phyloP scores from a whole-genome alignment of 768 basidiomycete species.

The Tricholoma flavovirens region DNA sequence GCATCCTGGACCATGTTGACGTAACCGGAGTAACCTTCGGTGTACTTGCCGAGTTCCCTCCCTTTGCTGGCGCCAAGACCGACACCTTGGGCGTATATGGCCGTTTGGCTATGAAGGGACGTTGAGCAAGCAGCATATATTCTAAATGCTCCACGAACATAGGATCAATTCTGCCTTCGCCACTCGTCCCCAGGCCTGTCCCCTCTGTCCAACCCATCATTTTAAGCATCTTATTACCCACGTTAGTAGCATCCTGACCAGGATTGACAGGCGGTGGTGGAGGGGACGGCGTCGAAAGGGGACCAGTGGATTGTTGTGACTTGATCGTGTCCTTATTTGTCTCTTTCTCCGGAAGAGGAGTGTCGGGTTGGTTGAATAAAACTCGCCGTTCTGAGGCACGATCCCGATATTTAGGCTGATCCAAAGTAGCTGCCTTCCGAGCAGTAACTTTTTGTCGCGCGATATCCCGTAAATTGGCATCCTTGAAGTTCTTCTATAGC shows the following conservation, averaged over 20 bases:
- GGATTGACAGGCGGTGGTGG: conserved; percentile 63
- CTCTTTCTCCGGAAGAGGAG: conserved; percentile 57
- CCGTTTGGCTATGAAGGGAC: conserved; percentile 52
- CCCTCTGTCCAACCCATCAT: conserved; percentile 99
- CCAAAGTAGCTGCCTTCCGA: conserved; percentile 30
- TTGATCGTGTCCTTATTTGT: conserved; percentile 18
- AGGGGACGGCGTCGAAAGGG: conserved; percentile 57
- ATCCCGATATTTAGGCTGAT: conserved; percentile 87
- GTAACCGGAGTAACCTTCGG: conserved; percentile 65
- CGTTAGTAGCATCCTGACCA: conserved; percentile 76
- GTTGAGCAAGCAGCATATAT: neutral
- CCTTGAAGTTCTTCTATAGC: conserved; percentile 82
- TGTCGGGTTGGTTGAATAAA: conserved; percentile 89
- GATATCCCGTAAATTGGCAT: conserved; percentile 62
- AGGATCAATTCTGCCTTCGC: conserved; percentile 84
- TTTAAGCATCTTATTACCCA: conserved; percentile 88
- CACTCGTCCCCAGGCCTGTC: conserved; percentile 74
- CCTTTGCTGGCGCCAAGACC: conserved; percentile 93
- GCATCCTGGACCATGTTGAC: conserved; percentile 69
- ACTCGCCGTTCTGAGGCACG: conserved; percentile 88
- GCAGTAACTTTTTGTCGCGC: conserved; percentile 63
- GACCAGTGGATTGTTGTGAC: conserved; percentile 47
- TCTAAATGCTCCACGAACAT: conserved; percentile 44
- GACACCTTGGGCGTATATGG: conserved; percentile 82
- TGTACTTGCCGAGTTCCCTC: conserved; percentile 69